Evolutionary conservation across 306 rosid species (phyloP), one percentile per base, ranked within the genome.

Genomic region (Quercus glauca): DNA sequence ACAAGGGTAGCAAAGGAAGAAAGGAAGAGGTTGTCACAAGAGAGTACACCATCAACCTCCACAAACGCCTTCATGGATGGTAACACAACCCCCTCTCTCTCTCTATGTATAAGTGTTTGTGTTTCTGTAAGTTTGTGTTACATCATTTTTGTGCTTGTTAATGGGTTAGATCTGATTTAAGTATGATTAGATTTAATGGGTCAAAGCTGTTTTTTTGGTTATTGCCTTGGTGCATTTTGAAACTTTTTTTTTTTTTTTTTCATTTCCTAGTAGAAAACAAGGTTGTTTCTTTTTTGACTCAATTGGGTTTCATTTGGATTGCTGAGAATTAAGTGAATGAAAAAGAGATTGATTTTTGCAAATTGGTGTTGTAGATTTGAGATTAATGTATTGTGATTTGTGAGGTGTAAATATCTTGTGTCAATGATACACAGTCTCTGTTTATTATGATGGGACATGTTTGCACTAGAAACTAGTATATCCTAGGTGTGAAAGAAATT

Each of bases 61-160:
- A 88, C 81, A 85, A 83, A 51, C 84, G 89, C 69, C 80, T 85
- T 19, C 86, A 86, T 79, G 89, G 88, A 78, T 88, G 86, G 88
- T 85, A 68, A 60, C 5, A 28, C 43, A 19, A 23, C 55, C 1
- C 45, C 4, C 55, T 31, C 28, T 73, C 17, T n/a, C 19, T 25
- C n/a, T 13, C 13, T 28, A 7, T 15, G 0, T 63, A 29, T 63
- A 1, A 12, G 41, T 9, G 12, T 33, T 1, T 67, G 2, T 19
- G 71, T 33, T 64, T 28, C 4, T 29, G 6, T 64, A 18, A 14
- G 43, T 13, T 0, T 18, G 3, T 67, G 35, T 67, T 5, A 67
- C 23, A 67, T 67, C 7, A 9, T 7, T 67, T 65, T 6, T 1
- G 3, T 67, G 37, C 21, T 14, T 63, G 41, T 63, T 12, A 63